phyloP scores from a whole-genome alignment of 768 basidiomycete species.

The Suillus alpinus region DNA sequence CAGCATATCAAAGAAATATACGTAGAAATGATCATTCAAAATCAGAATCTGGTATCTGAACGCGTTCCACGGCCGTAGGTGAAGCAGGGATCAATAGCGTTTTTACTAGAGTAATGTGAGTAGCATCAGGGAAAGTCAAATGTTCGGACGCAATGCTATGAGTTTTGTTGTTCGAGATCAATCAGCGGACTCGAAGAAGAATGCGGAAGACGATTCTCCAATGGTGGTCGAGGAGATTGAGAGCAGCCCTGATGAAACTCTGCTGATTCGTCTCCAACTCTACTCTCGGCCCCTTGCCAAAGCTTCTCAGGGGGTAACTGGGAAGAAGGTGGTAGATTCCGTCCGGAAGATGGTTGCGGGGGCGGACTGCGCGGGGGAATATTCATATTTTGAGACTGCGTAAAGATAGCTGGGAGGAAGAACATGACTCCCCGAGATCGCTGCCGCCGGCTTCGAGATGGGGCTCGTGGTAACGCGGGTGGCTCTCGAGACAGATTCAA shows the following conservation, averaged over 20 bases:
- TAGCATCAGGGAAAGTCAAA: slow-evolving; percentile 11
- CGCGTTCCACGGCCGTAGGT: slow-evolving; percentile 24
- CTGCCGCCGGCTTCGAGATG: slow-evolving; percentile 45
- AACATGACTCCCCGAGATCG: slow-evolving; percentile 66
- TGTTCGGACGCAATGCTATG: slow-evolving; percentile 17
- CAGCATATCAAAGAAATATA: neutral
- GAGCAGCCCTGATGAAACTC: slow-evolving; percentile 27
- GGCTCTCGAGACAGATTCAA: slow-evolving; percentile 39
- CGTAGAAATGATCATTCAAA: neutral
- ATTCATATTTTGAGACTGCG: slow-evolving; percentile 39
- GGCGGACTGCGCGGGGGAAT: slow-evolving; percentile 30
- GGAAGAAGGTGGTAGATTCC: slow-evolving; percentile 6
- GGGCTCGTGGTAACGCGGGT: slow-evolving; percentile 42
- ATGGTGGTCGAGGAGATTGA: slow-evolving; percentile 21
- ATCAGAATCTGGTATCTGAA: slow-evolving; percentile 10
- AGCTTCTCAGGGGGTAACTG: slow-evolving; percentile 45
- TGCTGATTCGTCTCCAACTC: slow-evolving; percentile 22
- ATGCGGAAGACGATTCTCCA: slow-evolving; percentile 23
- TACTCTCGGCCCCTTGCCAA: slow-evolving; percentile 34
- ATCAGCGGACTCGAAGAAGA: slow-evolving; percentile 26
- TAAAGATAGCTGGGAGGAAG: slow-evolving; percentile 80
- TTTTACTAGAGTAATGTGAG: slow-evolving; percentile 26
- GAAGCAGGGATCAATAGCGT: slow-evolving; percentile 27
- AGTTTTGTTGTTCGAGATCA: slow-evolving; percentile 23
- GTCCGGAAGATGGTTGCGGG: slow-evolving; percentile 19